Evolutionary conservation across 2,329 filamentous ascomycete species (phyloP), one percentile per base, ranked within the genome.

Genomic region (Aspergillus sp.): DNA sequence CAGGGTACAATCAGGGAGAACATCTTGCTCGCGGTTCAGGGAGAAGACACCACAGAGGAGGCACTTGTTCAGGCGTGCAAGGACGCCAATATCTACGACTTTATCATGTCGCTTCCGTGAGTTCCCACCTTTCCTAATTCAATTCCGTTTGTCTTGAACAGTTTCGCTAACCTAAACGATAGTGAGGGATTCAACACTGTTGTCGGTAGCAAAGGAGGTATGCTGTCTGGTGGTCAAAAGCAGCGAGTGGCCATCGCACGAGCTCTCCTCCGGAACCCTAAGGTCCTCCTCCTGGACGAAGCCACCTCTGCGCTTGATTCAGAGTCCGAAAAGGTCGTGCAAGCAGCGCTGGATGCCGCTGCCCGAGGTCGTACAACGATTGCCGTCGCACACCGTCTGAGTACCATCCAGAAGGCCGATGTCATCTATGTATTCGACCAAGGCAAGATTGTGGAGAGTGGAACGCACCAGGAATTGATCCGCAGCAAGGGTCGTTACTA

Each of bases 401-500:
- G 83, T 59, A 96, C 93, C 0, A 96, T 97, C 48, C 90, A 95
- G 63, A 90, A 93, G 63, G 91, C 91, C 0, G 91, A 97, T 61
- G 72, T 91, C 39, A 97, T 97, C 56, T 96, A 94, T 53, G 91
- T 97, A n/a, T 93, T 97, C 62, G 90, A 96, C 65, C 83, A 88
- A 57, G 93, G 91, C 6, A 78, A 81, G 47, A 81, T 97, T 35
- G 86, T 94, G 1, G 91, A 97, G 72, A 78, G 80, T 53, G 91
- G 91, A 5, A 89, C 82, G 7, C 91, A 97, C 61, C 58, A 71
- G 0, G 86, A 89, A 60, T 63, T 91, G 56, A 82, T 87, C 77
- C 76, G 74, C 52, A 77, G 74, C 61, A 81, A 82, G 50, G 86
- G 86, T 4, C 76, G 85, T 38, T 93, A 93, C 60, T 82, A 79